These are phyloP conservation scores for Hippophae gyantsensis DNA, from an alignment of 306 rosid genomes.

Conservation along the genomic window DNA sequence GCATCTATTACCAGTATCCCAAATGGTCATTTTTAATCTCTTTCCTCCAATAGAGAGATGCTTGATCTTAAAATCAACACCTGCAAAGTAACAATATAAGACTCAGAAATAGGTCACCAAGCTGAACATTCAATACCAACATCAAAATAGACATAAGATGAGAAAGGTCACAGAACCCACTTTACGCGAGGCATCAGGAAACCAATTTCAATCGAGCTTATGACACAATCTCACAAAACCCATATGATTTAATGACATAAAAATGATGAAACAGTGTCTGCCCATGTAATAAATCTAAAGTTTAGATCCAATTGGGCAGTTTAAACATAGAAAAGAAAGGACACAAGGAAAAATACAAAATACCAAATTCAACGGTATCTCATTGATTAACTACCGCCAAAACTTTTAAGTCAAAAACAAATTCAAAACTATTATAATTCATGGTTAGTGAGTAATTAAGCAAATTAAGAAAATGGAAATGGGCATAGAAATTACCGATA, in stretches of 20 bases:
- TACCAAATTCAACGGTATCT: constrained; percentile 4
- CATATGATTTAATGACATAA: background rate
- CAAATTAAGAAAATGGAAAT: background rate
- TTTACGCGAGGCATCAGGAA: background rate
- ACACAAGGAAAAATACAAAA: background rate
- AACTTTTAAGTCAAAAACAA: too few relatives aligned
- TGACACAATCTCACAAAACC: background rate
- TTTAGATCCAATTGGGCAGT: constrained; percentile 21
- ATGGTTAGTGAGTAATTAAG: background rate
- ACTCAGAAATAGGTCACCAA: too few relatives aligned
- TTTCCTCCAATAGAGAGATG: constrained; percentile 66
- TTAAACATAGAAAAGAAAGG: background rate
- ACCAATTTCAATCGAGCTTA: background rate
- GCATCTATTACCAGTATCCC: constrained; percentile 72
- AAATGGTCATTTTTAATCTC: constrained; percentile 86
- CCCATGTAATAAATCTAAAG: background rate
- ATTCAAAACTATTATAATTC: too few relatives aligned
- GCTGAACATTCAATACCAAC: background rate
- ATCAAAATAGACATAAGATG: background rate
- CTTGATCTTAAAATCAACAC: constrained; percentile 98
- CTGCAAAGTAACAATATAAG: constrained; percentile 22
- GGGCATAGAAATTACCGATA: constrained; percentile 39
- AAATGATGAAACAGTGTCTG: background rate
- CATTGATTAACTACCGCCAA: too few relatives aligned
- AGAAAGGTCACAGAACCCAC: background rate